Evolutionary conservation across 306 rosid genomes (phyloP).

Genomic region (Medicago arabica): DNA sequence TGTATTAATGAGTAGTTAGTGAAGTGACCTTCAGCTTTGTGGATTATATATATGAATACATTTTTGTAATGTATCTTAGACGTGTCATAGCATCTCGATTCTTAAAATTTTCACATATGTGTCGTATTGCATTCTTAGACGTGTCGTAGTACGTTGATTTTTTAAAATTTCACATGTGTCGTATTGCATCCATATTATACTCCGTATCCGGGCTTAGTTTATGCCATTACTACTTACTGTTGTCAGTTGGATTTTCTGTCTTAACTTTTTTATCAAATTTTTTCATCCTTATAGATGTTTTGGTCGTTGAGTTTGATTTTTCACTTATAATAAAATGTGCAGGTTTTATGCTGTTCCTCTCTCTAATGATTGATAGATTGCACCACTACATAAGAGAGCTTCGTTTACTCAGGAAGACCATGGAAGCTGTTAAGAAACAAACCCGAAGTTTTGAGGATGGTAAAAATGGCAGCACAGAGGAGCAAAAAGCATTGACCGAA

Average conservation of each 20-base stretch:
- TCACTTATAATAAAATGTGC: conserved; percentile 38
- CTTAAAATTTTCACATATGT: too few relatives aligned
- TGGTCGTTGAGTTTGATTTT: conserved; percentile 33
- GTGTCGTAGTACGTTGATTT: too few relatives aligned
- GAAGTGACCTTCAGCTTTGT: too few relatives aligned
- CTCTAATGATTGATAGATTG: conserved; percentile 85
- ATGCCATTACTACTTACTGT: not conserved
- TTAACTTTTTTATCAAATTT: not conserved
- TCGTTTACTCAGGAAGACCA: conserved; percentile 79
- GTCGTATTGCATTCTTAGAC: too few relatives aligned
- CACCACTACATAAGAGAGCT: conserved; percentile 95
- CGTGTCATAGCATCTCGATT: too few relatives aligned
- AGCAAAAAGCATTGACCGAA: conserved; percentile 63
- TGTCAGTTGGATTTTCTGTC: conserved; percentile 5
- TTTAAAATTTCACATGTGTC: too few relatives aligned
- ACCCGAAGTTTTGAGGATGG: conserved; percentile 69
- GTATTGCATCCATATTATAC: too few relatives aligned
- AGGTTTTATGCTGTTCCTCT: conserved; percentile 85
- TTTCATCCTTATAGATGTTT: conserved; percentile 10
- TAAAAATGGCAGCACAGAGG: conserved; percentile 57
- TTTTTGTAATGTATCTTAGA: too few relatives aligned
- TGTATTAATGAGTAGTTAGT: too few relatives aligned
- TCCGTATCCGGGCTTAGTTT: not conserved
- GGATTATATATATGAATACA: too few relatives aligned
- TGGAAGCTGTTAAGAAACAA: conserved; percentile 94